Conservation (phyloP, 352 stramenopile species). For the Pythium brachiatum region DNA sequence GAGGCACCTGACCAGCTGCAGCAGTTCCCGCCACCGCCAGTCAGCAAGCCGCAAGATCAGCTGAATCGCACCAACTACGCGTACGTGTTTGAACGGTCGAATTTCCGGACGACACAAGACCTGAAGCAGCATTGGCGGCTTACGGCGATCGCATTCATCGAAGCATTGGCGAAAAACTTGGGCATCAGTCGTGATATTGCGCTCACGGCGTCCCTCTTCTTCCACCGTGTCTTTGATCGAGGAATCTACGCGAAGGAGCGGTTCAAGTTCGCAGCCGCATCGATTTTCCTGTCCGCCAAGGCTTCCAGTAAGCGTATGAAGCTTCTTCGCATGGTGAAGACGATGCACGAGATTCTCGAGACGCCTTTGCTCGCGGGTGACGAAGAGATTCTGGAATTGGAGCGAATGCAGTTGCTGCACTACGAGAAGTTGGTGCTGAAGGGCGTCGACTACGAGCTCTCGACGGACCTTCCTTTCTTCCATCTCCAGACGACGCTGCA, state of each 20-base stretch:
- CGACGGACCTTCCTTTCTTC: conserved; percentile 75
- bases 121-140: conserved; percentile 84
- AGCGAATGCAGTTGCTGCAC: conserved; percentile 80
- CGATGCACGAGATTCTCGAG: conserved; percentile 86
- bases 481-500: conserved; percentile 58
- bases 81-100: conserved; percentile 61
- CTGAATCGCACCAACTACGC: conserved; percentile 77
- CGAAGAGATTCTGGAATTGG: conserved; percentile 83
- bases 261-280: conserved; percentile 81
- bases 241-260: conserved; percentile 77
- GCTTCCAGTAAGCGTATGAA: conserved; percentile 87
- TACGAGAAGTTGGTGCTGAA: conserved; percentile 86
- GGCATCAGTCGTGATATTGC: conserved; percentile 65
- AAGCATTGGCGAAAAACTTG: conserved; percentile 67
- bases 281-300: conserved; percentile 80
- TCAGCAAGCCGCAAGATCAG: conserved; percentile 38
- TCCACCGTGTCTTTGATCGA: conserved; percentile 76
- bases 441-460: conserved; percentile 79
- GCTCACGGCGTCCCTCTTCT: conserved; percentile 74
- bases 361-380: conserved; percentile 61
- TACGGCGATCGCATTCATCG: conserved; percentile 78
- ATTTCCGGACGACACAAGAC: conserved; percentile 58
- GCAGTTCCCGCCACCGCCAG: conserved; percentile 62
- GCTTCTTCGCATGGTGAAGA: conserved; percentile 78
- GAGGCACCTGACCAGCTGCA: conserved; percentile 70